These are phyloP conservation scores for Chalara sp. DNA, from an alignment of 2,329 filamentous ascomycete genomes.

Conservation along the genomic window DNA sequence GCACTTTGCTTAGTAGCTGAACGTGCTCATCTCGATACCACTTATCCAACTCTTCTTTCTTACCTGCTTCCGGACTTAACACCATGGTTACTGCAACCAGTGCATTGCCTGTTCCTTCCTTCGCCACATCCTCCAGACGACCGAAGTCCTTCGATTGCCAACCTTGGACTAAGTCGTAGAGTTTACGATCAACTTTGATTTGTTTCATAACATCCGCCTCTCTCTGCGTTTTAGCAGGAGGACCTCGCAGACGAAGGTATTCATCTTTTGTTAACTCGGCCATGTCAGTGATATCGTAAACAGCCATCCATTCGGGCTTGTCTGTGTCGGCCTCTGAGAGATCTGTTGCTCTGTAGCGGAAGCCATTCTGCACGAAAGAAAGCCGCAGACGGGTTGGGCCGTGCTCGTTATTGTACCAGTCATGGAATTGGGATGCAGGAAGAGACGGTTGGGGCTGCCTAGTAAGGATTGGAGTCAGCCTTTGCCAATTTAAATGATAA, in stretches of 20 bases:
- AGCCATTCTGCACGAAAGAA: slow-evolving; percentile 67
- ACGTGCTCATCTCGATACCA: slow-evolving; percentile 76
- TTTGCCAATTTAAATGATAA: too few relatives aligned
- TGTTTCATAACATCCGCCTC: slow-evolving; percentile 57
- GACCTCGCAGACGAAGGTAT: slow-evolving; percentile 60
- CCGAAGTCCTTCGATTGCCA: slow-evolving; percentile 49
- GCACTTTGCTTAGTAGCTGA: slow-evolving; percentile 62
- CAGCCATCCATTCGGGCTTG: slow-evolving; percentile 66
- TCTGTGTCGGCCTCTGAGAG: slow-evolving; percentile 24
- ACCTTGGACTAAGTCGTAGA: slow-evolving; percentile 60
- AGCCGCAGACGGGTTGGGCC: slow-evolving; percentile 74
- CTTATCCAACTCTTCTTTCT: slow-evolving; percentile 49
- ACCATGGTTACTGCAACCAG: slow-evolving; percentile 56
- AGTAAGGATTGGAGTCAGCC: too few relatives aligned
- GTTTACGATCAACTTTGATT: slow-evolving; percentile 61
- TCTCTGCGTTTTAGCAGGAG: slow-evolving; percentile 46
- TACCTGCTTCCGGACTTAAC: slow-evolving; percentile 44
- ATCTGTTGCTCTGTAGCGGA: slow-evolving; percentile 69
- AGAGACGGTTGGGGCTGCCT: slow-evolving; percentile 62
- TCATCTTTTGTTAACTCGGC: slow-evolving; percentile 59
- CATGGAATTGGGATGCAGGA: slow-evolving; percentile 63
- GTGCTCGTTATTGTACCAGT: slow-evolving; percentile 94
- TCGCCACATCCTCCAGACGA: slow-evolving; percentile 50
- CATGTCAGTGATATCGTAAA: slow-evolving; percentile 78
- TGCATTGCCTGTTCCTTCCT: slow-evolving; percentile 51